Evolutionary conservation across 176 grass and related monocot species (phyloP), one percentile per base, ranked within the genome.

Genomic region (Stipa capillata): DNA sequence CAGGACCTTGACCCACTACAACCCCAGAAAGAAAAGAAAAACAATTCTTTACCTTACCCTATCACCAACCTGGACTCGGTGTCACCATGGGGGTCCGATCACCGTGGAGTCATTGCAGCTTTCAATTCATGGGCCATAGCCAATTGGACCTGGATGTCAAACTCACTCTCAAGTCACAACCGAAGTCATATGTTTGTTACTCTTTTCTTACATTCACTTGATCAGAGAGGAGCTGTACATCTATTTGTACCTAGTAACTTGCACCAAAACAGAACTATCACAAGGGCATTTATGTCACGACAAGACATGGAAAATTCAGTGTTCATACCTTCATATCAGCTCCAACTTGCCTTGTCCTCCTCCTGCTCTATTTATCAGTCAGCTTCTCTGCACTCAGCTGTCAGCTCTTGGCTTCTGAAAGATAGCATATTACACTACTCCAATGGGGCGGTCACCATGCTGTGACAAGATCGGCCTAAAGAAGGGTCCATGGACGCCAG

Each of bases 381-480:
- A 72, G 73, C 28, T 41, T 58, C 69, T 75, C 70, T 47, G 54
- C 70, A 71, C 70, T 84, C 51, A 63, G 53, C n/a, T 84, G 51
- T 52, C 77, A 81, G 53, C 35, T 76, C 70, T 55, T 65, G 70
- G 73, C 63, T 85, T 85, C 77, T 29, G 35, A 50, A 70, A 80
- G 53, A 60, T 21, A 76, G 21, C 77, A 76, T 45, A 69, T 48
- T 50, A 36, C 77, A 62, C 62, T 69, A 61, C 77, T 57, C 76
- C 51, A 65, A 97, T 97, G 94, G 94, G 94, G 48, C 82, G 91
- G 28, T 97, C 94, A 31, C 94, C 91, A 17, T 97, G 91, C 83
- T 97, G 94, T 75, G 94, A 97, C 68, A 94, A 97, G 88, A 82
- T 94, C 51, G 91, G 94, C 42, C 79, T 97, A 35, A 97, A 97